Evolutionary conservation across 2,329 filamentous ascomycete genomes (phyloP), one percentile per base, ranked within the genome.

Genomic region (Penicillium oxalicum): DNA sequence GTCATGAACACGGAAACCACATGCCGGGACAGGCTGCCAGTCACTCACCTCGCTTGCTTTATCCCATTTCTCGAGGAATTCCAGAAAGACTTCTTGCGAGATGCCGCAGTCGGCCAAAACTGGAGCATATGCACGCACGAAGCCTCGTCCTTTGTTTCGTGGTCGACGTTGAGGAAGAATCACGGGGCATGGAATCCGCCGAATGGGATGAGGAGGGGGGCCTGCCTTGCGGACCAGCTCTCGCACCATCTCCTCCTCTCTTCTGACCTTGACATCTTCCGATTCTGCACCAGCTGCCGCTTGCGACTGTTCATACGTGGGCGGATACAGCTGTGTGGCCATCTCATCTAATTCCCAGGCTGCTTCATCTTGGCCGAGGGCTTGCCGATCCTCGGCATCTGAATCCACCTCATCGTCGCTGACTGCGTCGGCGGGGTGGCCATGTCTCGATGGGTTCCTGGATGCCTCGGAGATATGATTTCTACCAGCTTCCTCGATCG

Each of bases 61-160:
- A 26, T 51, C 38, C 34, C 50, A 49, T 18, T 48, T 41, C 2
- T 41, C 32, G 9, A 51, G 35, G 18, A 51, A 54, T 32, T 45
- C 26, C 36, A 54, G 34, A 27, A 52, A 54, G 2, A 47, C 40
- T 9, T 50, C 52, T 26, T 54, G 44, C 11, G 39, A 36, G 11
- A 52, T 48, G 8, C 52, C 49, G 26, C 44, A 42, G 9, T 54
- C 40, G 11, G 37, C 41, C 9, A 54, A 33, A 0, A 50, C 35
- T 26, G 52, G 52, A 4, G 52, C 52, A 48, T 52, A 54, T 11
- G 50, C 52, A 25, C 50, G 47, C 2, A 47, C 50, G n/a, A 54
- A 54, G 6, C 49, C 50, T 4, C 47, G 49, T 28, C 32, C 29
- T 25, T 48, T 50, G 35, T 40, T 35, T 9, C 50, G 41, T 2